These are phyloP conservation scores for Auxenochlorella pyrenoidosa DNA, from an alignment of 139 green algal genomes.

Conservation along the genomic window DNA sequence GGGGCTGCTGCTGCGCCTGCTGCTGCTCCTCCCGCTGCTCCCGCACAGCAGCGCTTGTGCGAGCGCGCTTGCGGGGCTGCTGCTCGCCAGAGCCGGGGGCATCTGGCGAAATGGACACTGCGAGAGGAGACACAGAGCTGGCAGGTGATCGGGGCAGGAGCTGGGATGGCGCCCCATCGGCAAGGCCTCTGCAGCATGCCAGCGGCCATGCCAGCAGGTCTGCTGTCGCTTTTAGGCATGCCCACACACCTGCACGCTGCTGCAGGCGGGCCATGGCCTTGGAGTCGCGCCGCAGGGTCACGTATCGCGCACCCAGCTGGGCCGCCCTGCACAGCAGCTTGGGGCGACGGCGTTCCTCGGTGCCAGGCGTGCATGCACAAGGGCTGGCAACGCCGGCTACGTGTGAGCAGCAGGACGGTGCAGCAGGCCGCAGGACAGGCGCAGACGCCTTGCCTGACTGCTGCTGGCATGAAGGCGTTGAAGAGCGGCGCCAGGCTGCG, in stretches of 20 bases:
- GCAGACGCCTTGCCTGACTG: background rate
- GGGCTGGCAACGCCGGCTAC: too few species aligned
- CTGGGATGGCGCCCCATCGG: too few species aligned
- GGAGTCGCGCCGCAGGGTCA: background rate
- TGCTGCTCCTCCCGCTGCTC: background rate
- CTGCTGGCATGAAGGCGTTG: background rate
- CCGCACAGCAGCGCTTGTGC: background rate
- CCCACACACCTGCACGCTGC: background rate
- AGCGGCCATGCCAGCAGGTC: too few species aligned
- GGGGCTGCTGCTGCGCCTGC: background rate
- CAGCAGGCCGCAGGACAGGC: too few species aligned
- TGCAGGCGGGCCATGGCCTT: constrained; percentile 4
- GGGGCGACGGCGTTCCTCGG: background rate
- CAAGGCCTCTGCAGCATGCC: too few species aligned
- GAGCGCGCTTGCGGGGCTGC: constrained; percentile 16
- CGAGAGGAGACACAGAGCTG: background rate
- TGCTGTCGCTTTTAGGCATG: background rate
- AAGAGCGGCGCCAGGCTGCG: constrained; percentile 15
- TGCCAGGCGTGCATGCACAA: too few species aligned
- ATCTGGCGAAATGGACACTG: background rate
- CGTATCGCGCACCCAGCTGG: constrained; percentile 10
- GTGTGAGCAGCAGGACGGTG: too few species aligned
- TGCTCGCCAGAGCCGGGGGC: background rate
- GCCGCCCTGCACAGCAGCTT: background rate
- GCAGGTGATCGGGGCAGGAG: too few species aligned